Base-by-base conservation (phyloP, 352 stramenopile species). In the Phytophthora constricta region DNA sequence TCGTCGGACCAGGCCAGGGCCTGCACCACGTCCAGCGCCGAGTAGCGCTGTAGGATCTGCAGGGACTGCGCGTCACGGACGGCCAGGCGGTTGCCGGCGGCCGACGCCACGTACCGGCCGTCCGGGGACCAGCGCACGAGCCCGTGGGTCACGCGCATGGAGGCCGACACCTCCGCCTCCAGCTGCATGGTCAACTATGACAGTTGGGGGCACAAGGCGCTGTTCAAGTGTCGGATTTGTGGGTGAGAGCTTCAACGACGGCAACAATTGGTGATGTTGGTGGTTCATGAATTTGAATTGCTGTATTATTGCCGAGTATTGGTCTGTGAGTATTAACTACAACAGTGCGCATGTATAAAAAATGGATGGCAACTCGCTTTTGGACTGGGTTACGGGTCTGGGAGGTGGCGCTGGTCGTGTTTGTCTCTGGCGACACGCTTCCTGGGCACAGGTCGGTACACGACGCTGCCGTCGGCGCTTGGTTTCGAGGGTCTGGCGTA, bases 101-200 rank as follows among this genome's bases (percentile, higher is more conserved):
- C 81, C 13, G 80, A 61, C 1, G 86, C 84, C 11, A 95, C 45
- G 41, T 77, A 90, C 8, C 48, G 43, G 17, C 87, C 84, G 51
- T 83, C 88, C 5, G 81, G 82, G 46, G 85, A 91, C 82, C 82
- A 95, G 28, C 86, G 82, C 62, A 82, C 81, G 16, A 95, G 76
- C 0, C 84, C 85, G 5, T 65, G 74, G 45, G 68, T 82, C 17
- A 79, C 74, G 27, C 73, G 78, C 60, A 93, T 70, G 8, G 78
- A 23, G 45, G 76, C 64, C n/a, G 85, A 91, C 45, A 90, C 74
- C 57, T 88, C 64, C 33, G 69, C 72, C n/a, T 47, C 2, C 41
- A 47, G 19, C 41, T 47, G 2, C 41, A 5, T 5, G 4, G 4
- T n/a, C 19, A 23, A 23, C 4, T n/a, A n/a, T n/a, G n/a, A n/a